phyloP scores from a whole-genome alignment of 768 basidiomycete genomes.

The Gymnopilus junonius region DNA sequence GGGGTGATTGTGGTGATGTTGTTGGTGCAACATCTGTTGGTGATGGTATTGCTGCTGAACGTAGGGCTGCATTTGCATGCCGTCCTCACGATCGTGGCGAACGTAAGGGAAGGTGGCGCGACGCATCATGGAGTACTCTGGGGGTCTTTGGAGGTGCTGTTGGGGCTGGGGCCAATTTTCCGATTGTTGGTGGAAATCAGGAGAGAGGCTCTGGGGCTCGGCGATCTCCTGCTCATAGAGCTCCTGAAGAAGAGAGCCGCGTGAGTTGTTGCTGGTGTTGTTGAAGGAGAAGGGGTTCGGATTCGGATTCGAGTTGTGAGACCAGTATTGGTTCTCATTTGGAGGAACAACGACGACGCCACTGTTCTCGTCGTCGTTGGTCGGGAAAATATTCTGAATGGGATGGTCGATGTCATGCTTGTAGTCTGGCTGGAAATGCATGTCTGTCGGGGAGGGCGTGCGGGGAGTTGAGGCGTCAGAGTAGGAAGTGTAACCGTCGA shows the following conservation, averaged over 20 bases:
- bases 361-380: conserved; percentile 44
- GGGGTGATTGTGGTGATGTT: conserved; percentile 8
- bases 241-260: conserved; percentile 68
- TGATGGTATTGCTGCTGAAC: conserved; percentile 46
- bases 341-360: conserved; percentile 46
- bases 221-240: conserved; percentile 66
- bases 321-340: conserved; percentile 38
- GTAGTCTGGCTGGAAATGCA: conserved; percentile 29
- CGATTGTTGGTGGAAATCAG: conserved; percentile 34
- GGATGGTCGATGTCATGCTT: conserved; percentile 43
- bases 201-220: conserved; percentile 38
- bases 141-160: conserved; percentile 36
- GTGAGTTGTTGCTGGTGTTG: conserved; percentile 34
- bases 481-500: conserved; percentile 68
- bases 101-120: conserved; percentile 81
- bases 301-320: conserved; percentile 28
- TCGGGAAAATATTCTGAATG: conserved; percentile 56
- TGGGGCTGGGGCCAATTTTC: conserved; percentile 37
- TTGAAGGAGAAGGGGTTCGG: conserved; percentile 34
- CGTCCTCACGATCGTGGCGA: conserved; percentile 67
- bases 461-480: conserved; percentile 73
- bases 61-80: conserved; percentile 41
- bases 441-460: conserved; percentile 66
- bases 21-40: conserved; percentile 30
- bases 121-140: conserved; percentile 56